A percentile compares a stretch with the other conserved stretches of the same genome.
Conservation (phyloP, 208 protist genomes). For the Trypanosoma congolense region DNA sequence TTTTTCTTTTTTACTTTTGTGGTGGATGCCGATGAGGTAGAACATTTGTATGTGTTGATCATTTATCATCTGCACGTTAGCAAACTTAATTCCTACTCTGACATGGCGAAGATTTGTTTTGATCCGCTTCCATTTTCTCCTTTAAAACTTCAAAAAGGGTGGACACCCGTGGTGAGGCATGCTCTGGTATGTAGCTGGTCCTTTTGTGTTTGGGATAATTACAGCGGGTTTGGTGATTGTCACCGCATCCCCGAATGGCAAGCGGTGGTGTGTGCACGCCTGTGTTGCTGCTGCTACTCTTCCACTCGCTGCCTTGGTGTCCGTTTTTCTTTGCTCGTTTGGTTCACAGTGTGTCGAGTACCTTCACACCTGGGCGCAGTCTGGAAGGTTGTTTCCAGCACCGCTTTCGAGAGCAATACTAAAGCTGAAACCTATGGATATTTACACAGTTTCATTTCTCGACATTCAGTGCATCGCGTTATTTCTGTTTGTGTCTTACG, state of each 20-base stretch:
- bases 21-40: too few relatives aligned
- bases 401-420: constrained; percentile 8
- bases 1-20: too few relatives aligned
- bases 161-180: too few relatives aligned
- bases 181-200: constrained; percentile 1
- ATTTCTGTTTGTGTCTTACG: constrained; percentile 62
- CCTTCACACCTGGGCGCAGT: constrained; percentile 7
- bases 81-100: too few relatives aligned
- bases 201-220: constrained; percentile 12
- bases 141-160: too few relatives aligned
- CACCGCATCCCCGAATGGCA: background rate
- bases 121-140: too few relatives aligned
- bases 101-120: too few relatives aligned
- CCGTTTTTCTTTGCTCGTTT: constrained; percentile 13
- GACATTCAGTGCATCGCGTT: constrained; percentile 47
- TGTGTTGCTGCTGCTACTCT: constrained; percentile 35
- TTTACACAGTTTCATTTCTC: constrained; percentile 21
- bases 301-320: constrained; percentile 24
- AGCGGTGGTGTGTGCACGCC: constrained; percentile 24
- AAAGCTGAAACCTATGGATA: constrained; percentile 16
- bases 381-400: constrained; percentile 1
- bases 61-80: too few relatives aligned
- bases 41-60: too few relatives aligned
- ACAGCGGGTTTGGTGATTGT: background rate
- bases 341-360: constrained; percentile 17